A percentile compares a stretch with the other conserved stretches of the same genome.
Evolutionary conservation across 805 yeast genomes (phyloP).

Genomic region (Nakazawaea wyomingensis): DNA sequence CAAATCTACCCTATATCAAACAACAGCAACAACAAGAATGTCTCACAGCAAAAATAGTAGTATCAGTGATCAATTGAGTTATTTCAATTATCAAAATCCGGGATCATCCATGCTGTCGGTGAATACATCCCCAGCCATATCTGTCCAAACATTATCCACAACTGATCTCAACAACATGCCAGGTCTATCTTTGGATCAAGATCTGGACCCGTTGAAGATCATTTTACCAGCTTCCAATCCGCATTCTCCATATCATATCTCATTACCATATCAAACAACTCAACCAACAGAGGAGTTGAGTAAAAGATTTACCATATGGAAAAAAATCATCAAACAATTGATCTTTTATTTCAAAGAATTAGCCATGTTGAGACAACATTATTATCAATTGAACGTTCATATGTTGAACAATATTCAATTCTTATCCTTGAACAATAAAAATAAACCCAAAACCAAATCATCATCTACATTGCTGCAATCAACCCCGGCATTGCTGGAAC

Average conservation of each 20-base stretch:
- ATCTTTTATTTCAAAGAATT: conserved; percentile 47
- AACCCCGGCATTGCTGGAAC: too few species aligned
- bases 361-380: conserved; percentile 46
- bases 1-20: neutral
- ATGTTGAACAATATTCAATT: conserved; percentile 45
- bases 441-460: conserved; percentile 6
- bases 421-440: conserved; percentile 20
- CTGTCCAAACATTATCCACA: neutral
- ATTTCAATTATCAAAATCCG: conserved; percentile 8
- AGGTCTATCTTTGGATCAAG: neutral
- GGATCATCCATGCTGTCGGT: neutral
- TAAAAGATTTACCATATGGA: conserved; percentile 52
- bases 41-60: conserved; percentile 6
- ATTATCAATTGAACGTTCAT: conserved; percentile 45
- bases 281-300: conserved; percentile 46
- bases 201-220: conserved; percentile 8
- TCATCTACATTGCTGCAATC: too few species aligned
- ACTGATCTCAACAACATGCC: neutral
- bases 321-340: conserved; percentile 48
- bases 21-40: neutral
- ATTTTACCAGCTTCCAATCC: conserved; percentile 27
- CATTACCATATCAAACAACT: conserved; percentile 19
- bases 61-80: conserved; percentile 10
- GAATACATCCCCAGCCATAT: neutral
- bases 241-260: conserved; percentile 30